Evolutionary conservation across 371 early-diverging fungal species (phyloP).

Genomic region (Coemansia sp.): DNA sequence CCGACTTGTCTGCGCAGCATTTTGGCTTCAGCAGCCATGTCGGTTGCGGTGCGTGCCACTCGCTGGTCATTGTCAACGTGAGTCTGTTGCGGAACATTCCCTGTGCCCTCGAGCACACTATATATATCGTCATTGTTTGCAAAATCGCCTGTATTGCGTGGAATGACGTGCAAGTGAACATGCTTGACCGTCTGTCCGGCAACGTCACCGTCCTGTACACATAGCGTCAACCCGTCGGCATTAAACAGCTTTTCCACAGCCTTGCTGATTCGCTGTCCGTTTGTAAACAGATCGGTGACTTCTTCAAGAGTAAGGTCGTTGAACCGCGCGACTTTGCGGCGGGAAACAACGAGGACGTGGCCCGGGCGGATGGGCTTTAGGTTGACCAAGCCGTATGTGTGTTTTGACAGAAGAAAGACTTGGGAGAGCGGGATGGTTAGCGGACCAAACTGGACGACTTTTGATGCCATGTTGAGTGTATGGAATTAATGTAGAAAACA

Average conservation of each 20-base stretch:
- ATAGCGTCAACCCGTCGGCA: conserved; percentile 72
- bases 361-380: conserved; percentile 81
- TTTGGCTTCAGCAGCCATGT: conserved; percentile 77
- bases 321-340: conserved; percentile 67
- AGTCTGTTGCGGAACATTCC: conserved; percentile 20
- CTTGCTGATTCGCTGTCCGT: conserved; percentile 73
- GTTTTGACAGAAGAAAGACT: conserved; percentile 69
- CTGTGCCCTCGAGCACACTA: conserved; percentile 63
- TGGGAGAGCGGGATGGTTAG: conserved; percentile 63
- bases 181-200: conserved; percentile 95
- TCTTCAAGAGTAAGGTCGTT: conserved; percentile 75
- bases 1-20: conserved; percentile 34
- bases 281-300: conserved; percentile 75
- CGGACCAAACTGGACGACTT: conserved; percentile 60
- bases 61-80: conserved; percentile 67
- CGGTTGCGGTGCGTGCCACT: conserved; percentile 63
- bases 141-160: conserved; percentile 79
- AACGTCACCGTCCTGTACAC: conserved; percentile 79
- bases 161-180: conserved; percentile 93
- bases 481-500: no score
- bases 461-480: background rate
- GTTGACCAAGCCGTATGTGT: conserved; percentile 79
- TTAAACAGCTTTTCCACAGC: conserved; percentile 72
- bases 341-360: conserved; percentile 79
- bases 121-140: conserved; percentile 89